phyloP scores from a whole-genome alignment of 441 rosid species.

The Euphorbia celastroides region DNA sequence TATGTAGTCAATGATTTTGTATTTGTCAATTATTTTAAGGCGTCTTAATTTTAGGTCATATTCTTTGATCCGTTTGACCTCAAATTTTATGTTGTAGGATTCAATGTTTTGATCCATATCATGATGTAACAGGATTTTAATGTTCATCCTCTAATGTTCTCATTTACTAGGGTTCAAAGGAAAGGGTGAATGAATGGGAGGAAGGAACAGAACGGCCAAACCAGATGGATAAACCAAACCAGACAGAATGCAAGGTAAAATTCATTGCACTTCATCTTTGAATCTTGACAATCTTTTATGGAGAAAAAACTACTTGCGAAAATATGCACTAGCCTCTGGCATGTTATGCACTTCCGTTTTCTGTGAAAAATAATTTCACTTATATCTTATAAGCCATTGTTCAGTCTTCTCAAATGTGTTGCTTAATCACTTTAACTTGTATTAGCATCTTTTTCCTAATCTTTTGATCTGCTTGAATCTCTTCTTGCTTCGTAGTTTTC shows the following conservation, averaged over 20 bases:
- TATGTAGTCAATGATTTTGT: background rate
- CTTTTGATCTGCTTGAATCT: background rate
- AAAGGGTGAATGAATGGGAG: conserved; percentile 47
- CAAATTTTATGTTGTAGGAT: background rate
- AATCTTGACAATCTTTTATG: no score
- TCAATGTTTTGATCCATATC: background rate
- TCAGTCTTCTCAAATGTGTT: background rate
- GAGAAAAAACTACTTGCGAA: background rate
- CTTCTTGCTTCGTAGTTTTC: background rate
- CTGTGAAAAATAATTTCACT: background rate
- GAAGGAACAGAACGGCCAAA: conserved; percentile 20
- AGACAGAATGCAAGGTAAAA: conserved; percentile 84
- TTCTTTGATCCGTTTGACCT: background rate
- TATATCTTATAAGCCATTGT: background rate
- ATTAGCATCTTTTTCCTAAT: background rate
- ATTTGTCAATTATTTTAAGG: background rate
- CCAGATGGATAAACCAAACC: conserved; percentile 35
- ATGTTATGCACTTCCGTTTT: background rate
- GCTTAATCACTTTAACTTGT: background rate
- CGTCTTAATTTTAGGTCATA: background rate
- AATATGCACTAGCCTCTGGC: background rate
- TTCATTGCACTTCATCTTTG: background rate
- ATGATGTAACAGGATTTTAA: background rate
- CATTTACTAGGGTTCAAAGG: conserved; percentile 41
- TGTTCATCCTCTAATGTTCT: background rate